Evolutionary conservation across 2,329 filamentous ascomycete genomes (phyloP).

Genomic region (Zasmidium angulare): DNA sequence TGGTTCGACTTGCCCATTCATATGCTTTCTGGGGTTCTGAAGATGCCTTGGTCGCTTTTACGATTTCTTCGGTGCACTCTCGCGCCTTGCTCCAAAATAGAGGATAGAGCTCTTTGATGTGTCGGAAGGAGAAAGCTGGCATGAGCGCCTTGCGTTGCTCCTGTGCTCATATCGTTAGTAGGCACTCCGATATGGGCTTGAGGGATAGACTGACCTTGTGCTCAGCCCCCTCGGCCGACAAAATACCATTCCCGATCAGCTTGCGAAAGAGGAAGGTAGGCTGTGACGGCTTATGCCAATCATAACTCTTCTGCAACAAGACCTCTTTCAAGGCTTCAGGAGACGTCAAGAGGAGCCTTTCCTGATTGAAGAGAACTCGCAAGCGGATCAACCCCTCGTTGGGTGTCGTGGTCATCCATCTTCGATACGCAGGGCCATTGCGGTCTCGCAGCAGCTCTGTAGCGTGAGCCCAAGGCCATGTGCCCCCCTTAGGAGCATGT

Average conservation of each 20-base stretch:
- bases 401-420: not conserved
- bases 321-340: not conserved
- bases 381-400: not conserved
- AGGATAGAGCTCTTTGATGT: constrained; percentile 80
- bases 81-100: constrained; percentile 75
- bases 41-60: not conserved
- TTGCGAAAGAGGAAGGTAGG: not conserved
- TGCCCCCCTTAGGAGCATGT: not conserved
- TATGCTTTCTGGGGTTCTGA: not conserved
- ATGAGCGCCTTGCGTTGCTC: constrained; percentile 30
- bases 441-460: not conserved
- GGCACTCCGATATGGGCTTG: not conserved
- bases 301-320: not conserved
- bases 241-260: not conserved
- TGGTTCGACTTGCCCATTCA: constrained; percentile 36
- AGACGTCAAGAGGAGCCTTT: not conserved
- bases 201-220: not conserved
- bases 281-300: not conserved
- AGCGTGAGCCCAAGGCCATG: not conserved
- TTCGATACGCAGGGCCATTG: not conserved
- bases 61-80: not conserved
- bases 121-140: constrained; percentile 79
- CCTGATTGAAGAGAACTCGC: not conserved
- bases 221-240: not conserved
- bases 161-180: not conserved